Evolutionary conservation across 805 yeast species (phyloP).

Genomic region (Nadsonia fulvescens): DNA sequence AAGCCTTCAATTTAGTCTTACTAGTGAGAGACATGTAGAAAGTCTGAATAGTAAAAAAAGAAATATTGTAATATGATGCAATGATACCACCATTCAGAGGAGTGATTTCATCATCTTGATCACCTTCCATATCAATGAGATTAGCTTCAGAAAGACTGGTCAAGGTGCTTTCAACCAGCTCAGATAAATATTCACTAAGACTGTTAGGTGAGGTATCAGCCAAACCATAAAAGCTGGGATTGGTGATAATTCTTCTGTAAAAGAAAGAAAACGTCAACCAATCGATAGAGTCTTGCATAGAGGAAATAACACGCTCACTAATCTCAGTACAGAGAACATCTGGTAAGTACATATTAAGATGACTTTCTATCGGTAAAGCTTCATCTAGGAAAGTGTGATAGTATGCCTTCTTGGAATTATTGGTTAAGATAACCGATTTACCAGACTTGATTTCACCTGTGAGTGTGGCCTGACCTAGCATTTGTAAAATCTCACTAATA

Average conservation of each 20-base stretch:
- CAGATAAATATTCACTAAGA: constrained; percentile 67
- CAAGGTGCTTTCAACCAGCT: constrained; percentile 54
- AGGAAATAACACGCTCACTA: constrained; percentile 39
- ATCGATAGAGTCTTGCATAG: constrained; percentile 75
- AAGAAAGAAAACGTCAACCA: constrained; percentile 77
- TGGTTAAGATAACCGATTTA: constrained; percentile 38
- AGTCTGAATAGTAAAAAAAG: constrained; percentile 48
- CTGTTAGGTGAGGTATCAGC: constrained; percentile 45
- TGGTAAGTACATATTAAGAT: constrained; percentile 34
- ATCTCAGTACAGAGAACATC: constrained; percentile 64
- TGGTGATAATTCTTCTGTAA: constrained; percentile 59
- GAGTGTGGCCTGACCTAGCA: constrained; percentile 14
- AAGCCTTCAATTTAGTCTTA: constrained; percentile 38
- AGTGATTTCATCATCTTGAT: constrained; percentile 23
- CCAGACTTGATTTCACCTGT: constrained; percentile 9
- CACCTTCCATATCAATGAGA: constrained; percentile 37
- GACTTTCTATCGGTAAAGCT: constrained; percentile 74
- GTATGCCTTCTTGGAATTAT: constrained; percentile 34
- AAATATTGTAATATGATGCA: constrained; percentile 52
- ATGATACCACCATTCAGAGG: constrained; percentile 61
- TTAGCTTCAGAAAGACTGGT: constrained; percentile 39
- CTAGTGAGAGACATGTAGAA: constrained; percentile 32
- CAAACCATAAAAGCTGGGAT: constrained; percentile 83
- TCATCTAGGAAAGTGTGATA: constrained; percentile 55
- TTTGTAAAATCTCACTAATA: constrained; percentile 27